Base-by-base conservation (phyloP, 2,329 filamentous ascomycete genomes). In the Paecilomyces formosus region DNA sequence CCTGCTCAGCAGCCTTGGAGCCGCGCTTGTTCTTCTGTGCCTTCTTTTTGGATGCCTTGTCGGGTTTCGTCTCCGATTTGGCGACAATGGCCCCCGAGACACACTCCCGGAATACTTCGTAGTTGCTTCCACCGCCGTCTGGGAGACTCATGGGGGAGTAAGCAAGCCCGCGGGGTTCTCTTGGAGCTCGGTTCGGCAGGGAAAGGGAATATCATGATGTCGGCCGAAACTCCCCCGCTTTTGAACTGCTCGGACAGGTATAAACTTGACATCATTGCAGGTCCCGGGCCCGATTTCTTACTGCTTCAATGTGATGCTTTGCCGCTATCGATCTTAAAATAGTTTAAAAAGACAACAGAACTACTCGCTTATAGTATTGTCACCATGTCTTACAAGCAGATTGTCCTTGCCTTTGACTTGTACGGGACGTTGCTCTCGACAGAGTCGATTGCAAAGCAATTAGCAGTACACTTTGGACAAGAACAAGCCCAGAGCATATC, bases 391-490 rank as follows among this genome's bases (percentile, higher is more conserved):
- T 57, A 59, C 15, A 60, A 57, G n/a, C 62, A 72, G 11, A 78
- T 72, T 2, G 74, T 87, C 53, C 78, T 92, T 57, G 88, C 87
- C 1, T 90, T 92, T 62, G 88, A 92, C 66, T 78, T 89, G 1
- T 92, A 91, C 71, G 88, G 88, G 57, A 92, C 88, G 1, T 73
- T 92, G 9, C 78, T 92, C 5, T 89, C 87, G 9, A 90, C 88
- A 1, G 83, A 85, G 51, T 88, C 85, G 30, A 89, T 91, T 61
- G 80, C 82, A 6, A 73, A 79, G 35, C 78, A 85, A 60, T 75
- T 92, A 12, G 79, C 80, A 15, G 72, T 75, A 31, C 72, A 85
- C 58, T 85, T 85, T 65, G 85, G 82, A 6, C 70, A 81, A 30
- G 82, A 85, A 4, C 81, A 81, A 63, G 84, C 85, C 2, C 72